A percentile compares a stretch with the other conserved stretches of the same genome.
Conservation (phyloP, 129 eudicot species). For the Mikania micrantha region DNA sequence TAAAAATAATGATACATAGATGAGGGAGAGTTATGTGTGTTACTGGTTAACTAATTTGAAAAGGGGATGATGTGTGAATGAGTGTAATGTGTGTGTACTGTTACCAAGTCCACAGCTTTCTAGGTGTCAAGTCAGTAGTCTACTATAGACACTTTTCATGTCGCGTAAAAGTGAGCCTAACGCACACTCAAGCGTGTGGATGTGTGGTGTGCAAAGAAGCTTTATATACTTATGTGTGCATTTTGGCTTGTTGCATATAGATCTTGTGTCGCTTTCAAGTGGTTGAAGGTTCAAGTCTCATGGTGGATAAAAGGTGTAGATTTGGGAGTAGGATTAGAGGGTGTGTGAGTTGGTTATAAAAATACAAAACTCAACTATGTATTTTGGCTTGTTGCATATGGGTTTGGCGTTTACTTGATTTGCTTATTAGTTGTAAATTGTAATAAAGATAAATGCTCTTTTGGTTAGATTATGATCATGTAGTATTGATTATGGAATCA, state of each 20-base stretch:
- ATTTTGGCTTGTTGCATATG: neutral
- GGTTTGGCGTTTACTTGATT: neutral
- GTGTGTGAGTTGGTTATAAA: no score
- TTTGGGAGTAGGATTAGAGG: no score
- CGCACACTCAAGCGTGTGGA: neutral
- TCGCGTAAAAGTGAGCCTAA: neutral
- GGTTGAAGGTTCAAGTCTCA: no score
- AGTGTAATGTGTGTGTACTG: no score
- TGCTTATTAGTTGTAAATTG: constrained; percentile 32
- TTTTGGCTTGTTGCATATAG: no score
- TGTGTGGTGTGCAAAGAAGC: neutral
- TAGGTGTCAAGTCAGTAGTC: neutral
- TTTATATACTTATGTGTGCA: neutral
- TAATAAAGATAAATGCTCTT: constrained; percentile 18
- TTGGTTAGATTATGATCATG: neutral
- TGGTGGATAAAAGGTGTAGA: no score
- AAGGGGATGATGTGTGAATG: no score
- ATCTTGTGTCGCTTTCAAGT: no score
- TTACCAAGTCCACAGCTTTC: neutral
- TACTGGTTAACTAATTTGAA: no score
- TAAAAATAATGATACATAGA: no score
- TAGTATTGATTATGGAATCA: neutral
- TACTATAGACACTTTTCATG: neutral
- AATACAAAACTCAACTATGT: no score
- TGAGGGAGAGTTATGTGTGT: no score